A percentile compares a stretch with the other conserved stretches of the same genome.
Conservation (phyloP, 768 basidiomycete species). For the Rhodosporidiobolus odoratus region DNA sequence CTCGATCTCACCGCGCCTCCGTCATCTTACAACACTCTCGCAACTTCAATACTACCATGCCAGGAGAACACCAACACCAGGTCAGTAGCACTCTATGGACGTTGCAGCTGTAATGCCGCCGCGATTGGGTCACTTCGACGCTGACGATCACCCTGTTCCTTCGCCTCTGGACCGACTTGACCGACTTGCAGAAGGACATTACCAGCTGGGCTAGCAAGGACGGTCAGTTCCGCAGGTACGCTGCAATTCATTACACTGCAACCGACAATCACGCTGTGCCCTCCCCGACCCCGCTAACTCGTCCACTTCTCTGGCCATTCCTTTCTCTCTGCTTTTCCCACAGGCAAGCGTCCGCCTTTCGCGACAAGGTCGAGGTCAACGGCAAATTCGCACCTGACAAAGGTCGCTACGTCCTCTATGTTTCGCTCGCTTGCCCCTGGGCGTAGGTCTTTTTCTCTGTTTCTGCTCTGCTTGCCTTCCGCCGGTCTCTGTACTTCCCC, state of each 20-base stretch:
- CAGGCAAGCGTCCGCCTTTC: slow-evolving; percentile 53
- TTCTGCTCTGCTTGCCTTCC: background rate
- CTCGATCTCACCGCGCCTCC: background rate
- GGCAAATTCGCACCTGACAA: slow-evolving; percentile 67
- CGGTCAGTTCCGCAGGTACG: slow-evolving; percentile 60
- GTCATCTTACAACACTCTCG: background rate
- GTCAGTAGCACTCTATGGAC: too few relatives aligned
- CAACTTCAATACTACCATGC: slow-evolving; percentile 3
- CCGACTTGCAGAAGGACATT: slow-evolving; percentile 23
- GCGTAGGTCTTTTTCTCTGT: slow-evolving; percentile 49
- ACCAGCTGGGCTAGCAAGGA: slow-evolving; percentile 52
- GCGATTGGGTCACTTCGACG: background rate
- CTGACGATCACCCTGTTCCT: background rate
- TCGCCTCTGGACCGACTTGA: background rate
- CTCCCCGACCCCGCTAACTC: background rate
- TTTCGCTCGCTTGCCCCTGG: slow-evolving; percentile 88
- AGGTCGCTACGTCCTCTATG: slow-evolving; percentile 86
- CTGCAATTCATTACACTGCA: background rate
- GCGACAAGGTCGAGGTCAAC: slow-evolving; percentile 56
- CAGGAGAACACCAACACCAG: background rate
- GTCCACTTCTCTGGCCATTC: background rate
- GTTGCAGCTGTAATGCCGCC: too few relatives aligned
- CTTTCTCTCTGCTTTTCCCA: background rate
- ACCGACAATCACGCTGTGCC: too few relatives aligned
- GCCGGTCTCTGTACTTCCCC: background rate